phyloP scores from a whole-genome alignment of 1,139 yeast species.

The Hanseniaspora gamundiae region DNA sequence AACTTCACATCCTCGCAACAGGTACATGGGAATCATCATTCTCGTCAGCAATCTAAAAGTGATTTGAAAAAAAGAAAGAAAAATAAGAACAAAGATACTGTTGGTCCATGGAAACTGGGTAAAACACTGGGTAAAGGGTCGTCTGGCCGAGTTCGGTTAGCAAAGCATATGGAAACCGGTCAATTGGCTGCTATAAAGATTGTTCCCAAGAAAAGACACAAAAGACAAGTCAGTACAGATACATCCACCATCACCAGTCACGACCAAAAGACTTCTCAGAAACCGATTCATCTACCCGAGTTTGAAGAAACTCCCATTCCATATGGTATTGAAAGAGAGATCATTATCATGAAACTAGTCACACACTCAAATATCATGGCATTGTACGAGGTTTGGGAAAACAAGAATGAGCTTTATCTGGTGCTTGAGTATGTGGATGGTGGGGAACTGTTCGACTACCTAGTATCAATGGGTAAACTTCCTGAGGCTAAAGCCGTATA shows the following conservation, averaged over 20 bases:
- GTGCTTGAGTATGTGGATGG: conserved; percentile 77
- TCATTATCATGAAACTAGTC: conserved; percentile 67
- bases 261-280: neutral
- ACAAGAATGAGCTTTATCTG: conserved; percentile 58
- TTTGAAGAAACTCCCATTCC: conserved; percentile 35
- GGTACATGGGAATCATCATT: too few relatives aligned
- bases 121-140: conserved; percentile 74
- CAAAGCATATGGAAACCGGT: conserved; percentile 56
- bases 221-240: neutral
- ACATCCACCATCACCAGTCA: too few relatives aligned
- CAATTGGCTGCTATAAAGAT: conserved; percentile 75
- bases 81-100: conserved; percentile 21
- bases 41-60: conserved; percentile 3
- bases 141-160: conserved; percentile 66
- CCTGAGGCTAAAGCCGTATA: conserved; percentile 63
- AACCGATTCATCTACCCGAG: conserved; percentile 18
- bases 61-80: conserved; percentile 17
- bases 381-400: conserved; percentile 76
- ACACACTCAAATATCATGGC: conserved; percentile 69
- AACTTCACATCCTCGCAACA: neutral
- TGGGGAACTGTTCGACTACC: conserved; percentile 65
- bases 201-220: conserved; percentile 39
- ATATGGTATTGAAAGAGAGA: conserved; percentile 74
- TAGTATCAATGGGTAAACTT: conserved; percentile 72
- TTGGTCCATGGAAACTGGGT: conserved; percentile 77